Base-by-base conservation (phyloP, 495 filamentous ascomycete genomes). In the Chaetomium cochliodes region DNA sequence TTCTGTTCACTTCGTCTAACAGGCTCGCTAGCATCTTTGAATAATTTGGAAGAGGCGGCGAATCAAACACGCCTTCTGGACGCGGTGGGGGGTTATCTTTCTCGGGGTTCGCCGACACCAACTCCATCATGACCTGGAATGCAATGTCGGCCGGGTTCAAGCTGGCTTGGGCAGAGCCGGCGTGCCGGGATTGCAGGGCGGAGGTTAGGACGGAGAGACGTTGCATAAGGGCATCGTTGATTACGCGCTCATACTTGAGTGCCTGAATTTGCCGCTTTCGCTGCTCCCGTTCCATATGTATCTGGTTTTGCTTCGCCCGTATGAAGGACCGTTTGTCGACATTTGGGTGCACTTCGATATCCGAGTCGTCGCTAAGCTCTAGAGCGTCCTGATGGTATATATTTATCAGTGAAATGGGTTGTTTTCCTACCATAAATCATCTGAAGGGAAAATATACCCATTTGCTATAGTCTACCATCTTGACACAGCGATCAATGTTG, bases 291-390 rank as follows among this genome's bases (percentile, higher is more conserved):
- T 97, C 88, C 72, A 90, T 85, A 73, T 98, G 94, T 71, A 98
- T 98, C 75, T 98, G 92, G 72, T 89, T 87, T 78, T 97, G 93
- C 80, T 98, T 98, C 62, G 96, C 94, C 58, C 93, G 90, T 74
- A 98, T 98, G 79, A 98, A 98, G 58, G 93, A 97, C 3, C 88
- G 87, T 73, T 98, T 98, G 79, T 98, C 94, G 76, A 98, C 96
- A 79, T 98, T 98, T 60, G 94, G 94, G 75, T 98, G 94, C 33
- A 97, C 93, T 78, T 98, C 94, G 71, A 98, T 90, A 74, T 98
- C 94, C 42, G 92, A 96, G 76, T 98, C 94, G 77, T 98, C 94
- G 67, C 90, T 94, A 69, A 98, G 87, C 84, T 98, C 94, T 70
- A 98, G 82, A 49, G 88, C 85, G 74, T 97, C 92, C 92, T 88